Evolutionary conservation across 345 rosid species (phyloP), one percentile per base, ranked within the genome.

Genomic region (Lepidium didymum): DNA sequence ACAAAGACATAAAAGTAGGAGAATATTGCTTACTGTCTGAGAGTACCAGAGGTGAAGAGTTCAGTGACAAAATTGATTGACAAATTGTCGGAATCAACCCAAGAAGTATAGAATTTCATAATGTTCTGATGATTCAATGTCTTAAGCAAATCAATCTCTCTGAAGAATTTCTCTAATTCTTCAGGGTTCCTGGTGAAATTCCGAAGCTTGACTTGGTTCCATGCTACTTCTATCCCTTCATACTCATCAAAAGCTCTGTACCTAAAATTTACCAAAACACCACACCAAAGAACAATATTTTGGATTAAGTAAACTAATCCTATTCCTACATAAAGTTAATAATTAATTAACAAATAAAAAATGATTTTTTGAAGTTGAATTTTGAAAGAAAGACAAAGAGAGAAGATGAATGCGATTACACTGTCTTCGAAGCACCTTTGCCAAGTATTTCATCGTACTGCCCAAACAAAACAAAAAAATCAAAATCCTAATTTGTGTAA

Each of bases 391-490:
- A 53, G 62, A 16, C 11, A 27, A 31, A 68, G 49, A 70, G 37
- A 54, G 43, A 73, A 70, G 29, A 74, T 64, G 63, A 62, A 74
- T 59, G 73, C 11, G 69, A 84, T 69, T 89, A 95, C 97, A 95
- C 98, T 72, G 83, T 91, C 87, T 94, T 94, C 25, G 96, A 91
- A 78, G 99, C 85, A 29, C 99, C 99, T 80, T 78, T 91, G 31
- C 99, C 99, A 51, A 95, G 96, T 67, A 95, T 60, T 78, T 91
- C 99, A 82, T 89, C 75, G 77, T 91, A 94, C 99, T 94, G 83
- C 71, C 41, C 46, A 52, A 60, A 52, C 44, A 42, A 45, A 36
- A 66, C 40, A 38, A 53, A 69, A 75, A 41, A 14, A 57, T 14
- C 34, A 14, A 34, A 55, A 18, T 6, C 1, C 6, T 6, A 0